These are phyloP conservation scores for Fusarium drepaniforme DNA, from an alignment of 2,329 filamentous ascomycete species.

Conservation along the genomic window DNA sequence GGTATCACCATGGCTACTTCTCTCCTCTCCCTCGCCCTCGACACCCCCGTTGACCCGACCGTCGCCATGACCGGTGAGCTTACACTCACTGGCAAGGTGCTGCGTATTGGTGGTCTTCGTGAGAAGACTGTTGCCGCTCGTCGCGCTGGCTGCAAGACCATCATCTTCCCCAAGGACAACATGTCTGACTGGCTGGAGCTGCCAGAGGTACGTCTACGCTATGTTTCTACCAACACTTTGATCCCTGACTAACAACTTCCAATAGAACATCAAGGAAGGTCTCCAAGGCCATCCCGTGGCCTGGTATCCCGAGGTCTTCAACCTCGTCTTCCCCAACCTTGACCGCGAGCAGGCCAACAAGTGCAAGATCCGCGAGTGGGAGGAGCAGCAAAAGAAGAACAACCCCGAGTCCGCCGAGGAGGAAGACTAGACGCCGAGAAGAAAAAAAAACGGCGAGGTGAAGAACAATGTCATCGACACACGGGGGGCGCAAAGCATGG, in stretches of 20 bases:
- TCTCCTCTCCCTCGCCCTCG: conserved; percentile 85
- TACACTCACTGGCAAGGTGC: conserved; percentile 95
- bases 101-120: conserved; percentile 91
- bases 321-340: conserved; percentile 87
- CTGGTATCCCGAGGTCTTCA: conserved; percentile 96
- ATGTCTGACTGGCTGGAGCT: conserved; percentile 97
- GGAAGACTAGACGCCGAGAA: conserved; percentile 46
- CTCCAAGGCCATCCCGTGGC: conserved; percentile 90
- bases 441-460: neutral
- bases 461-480: conserved; percentile 5
- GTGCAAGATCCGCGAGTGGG: conserved; percentile 73
- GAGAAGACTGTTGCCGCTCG: conserved; percentile 98
- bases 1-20: conserved; percentile 99
- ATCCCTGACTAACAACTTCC: conserved; percentile 16
- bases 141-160: conserved; percentile 89
- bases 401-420: conserved; percentile 52
- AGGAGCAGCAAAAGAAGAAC: conserved; percentile 59
- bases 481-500: conserved; percentile 1
- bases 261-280: conserved; percentile 96
- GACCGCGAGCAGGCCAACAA: conserved; percentile 80
- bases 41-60: conserved; percentile 82
- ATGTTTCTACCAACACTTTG: neutral
- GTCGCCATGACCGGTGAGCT: conserved; percentile 98
- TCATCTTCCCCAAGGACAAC: conserved; percentile 96
- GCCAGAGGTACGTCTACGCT: conserved; percentile 81